These are phyloP conservation scores for Suillus cothurnatus DNA, from an alignment of 768 basidiomycete genomes.

Conservation along the genomic window DNA sequence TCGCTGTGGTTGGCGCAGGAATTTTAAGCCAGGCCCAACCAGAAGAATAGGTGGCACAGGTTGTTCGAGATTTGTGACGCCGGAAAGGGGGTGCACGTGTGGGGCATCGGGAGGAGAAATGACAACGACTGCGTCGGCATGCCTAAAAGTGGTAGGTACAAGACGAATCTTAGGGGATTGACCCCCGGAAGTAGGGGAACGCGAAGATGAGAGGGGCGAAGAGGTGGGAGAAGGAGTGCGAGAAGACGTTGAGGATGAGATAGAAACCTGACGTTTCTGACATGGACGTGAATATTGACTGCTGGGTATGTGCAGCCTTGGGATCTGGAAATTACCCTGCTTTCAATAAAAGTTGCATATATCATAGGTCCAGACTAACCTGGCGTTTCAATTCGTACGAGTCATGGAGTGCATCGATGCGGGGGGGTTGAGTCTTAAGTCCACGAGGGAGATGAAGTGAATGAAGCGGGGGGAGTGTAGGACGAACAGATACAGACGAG, in stretches of 20 bases:
- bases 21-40: conserved; percentile 49
- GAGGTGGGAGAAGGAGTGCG: conserved; percentile 41
- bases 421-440: conserved; percentile 13
- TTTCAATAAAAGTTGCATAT: not conserved
- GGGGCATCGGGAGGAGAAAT: conserved; percentile 37
- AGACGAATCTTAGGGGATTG: conserved; percentile 39
- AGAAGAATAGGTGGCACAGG: conserved; percentile 42
- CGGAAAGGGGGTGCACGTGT: conserved; percentile 20
- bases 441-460: conserved; percentile 42
- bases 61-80: conserved; percentile 4
- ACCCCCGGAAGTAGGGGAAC: conserved; percentile 15
- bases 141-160: conserved; percentile 51
- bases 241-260: conserved; percentile 41
- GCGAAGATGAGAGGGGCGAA: conserved; percentile 23
- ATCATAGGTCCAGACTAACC: conserved; percentile 17
- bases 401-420: conserved; percentile 17
- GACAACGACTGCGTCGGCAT: conserved; percentile 55
- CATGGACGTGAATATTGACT: conserved; percentile 5
- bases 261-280: conserved; percentile 38
- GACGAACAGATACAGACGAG: conserved; percentile 37
- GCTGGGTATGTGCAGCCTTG: conserved; percentile 6
- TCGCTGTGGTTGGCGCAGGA: conserved; percentile 45
- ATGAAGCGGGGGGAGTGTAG: conserved; percentile 55
- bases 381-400: conserved; percentile 6
- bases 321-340: not conserved